These are phyloP conservation scores for Apiotrichum sp. DNA, from an alignment of 1,284 basidiomycete genomes.

Conservation along the genomic window DNA sequence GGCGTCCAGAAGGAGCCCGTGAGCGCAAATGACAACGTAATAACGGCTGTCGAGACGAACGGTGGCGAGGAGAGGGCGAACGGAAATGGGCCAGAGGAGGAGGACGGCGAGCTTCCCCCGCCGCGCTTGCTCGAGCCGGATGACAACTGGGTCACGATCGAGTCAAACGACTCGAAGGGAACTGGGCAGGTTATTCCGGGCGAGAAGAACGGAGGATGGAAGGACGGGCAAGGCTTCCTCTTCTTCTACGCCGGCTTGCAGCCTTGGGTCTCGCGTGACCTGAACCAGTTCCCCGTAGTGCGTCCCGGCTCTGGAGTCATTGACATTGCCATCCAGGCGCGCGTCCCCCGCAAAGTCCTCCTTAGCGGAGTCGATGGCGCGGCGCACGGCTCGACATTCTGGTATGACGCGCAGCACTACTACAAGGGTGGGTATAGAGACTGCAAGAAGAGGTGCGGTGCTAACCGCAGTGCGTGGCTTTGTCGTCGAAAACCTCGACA, in stretches of 20 bases:
- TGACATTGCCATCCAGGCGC: conserved; percentile 66
- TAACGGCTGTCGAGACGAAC: too few relatives aligned
- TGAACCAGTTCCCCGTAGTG: conserved; percentile 82
- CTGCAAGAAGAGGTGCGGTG: too few relatives aligned
- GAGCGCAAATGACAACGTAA: background rate
- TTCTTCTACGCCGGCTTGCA: conserved; percentile 58
- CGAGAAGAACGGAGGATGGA: conserved; percentile 44
- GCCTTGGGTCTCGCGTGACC: conserved; percentile 57
- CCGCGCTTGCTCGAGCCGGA: conserved; percentile 31
- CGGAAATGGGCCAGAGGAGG: background rate
- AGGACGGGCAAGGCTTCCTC: conserved; percentile 66
- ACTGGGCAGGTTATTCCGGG: background rate
- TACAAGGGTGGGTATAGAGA: conserved; percentile 56
- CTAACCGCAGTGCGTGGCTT: conserved; percentile 52
- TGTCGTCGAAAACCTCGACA: conserved; percentile 60
- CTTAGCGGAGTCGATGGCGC: conserved; percentile 61
- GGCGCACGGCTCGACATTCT: conserved; percentile 61
- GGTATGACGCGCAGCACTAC: conserved; percentile 64
- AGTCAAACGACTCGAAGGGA: conserved; percentile 16
- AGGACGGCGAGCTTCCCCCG: conserved; percentile 23
- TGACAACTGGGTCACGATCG: conserved; percentile 39
- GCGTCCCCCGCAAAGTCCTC: conserved; percentile 58
- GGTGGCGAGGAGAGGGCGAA: too few relatives aligned
- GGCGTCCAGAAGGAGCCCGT: conserved; percentile 4
- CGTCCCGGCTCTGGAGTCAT: conserved; percentile 71